These are phyloP conservation scores for Cercophora sp. DNA, from an alignment of 495 filamentous ascomycete species.

Conservation along the genomic window DNA sequence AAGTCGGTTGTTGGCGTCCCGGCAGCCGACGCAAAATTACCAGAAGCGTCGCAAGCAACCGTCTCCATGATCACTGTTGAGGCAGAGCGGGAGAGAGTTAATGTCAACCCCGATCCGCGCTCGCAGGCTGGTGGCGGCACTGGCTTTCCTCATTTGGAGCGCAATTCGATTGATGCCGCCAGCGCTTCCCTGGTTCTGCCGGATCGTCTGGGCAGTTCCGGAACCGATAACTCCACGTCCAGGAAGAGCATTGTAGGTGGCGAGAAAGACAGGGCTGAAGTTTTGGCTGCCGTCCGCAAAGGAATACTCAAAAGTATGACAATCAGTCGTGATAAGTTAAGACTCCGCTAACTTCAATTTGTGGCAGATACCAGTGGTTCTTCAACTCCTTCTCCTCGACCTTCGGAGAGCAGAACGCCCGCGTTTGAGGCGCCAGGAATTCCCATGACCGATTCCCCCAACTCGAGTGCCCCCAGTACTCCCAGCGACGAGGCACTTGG, in stretches of 20 bases:
- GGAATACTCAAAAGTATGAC: constrained; percentile 89
- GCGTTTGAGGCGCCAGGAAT: constrained; percentile 52
- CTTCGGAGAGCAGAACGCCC: constrained; percentile 47
- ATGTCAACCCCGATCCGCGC: constrained; percentile 68
- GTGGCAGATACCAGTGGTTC: constrained; percentile 46
- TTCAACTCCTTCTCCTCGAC: constrained; percentile 61
- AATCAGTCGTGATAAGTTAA: background rate
- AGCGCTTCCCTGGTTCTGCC: constrained; percentile 37
- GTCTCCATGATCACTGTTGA: constrained; percentile 95
- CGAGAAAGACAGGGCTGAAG: constrained; percentile 85
- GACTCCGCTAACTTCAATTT: background rate
- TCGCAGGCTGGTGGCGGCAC: constrained; percentile 70
- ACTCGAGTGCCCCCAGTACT: constrained; percentile 77
- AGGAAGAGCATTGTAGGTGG: constrained; percentile 88
- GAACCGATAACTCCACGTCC: constrained; percentile 55
- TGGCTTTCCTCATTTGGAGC: constrained; percentile 85
- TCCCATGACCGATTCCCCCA: constrained; percentile 70
- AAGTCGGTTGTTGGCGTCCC: constrained; percentile 83
- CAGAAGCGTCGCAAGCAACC: constrained; percentile 68
- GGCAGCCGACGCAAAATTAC: constrained; percentile 58
- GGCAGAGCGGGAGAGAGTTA: constrained; percentile 80
- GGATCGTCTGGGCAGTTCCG: constrained; percentile 50
- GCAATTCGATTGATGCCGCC: constrained; percentile 62
- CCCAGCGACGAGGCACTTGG: constrained; percentile 67
- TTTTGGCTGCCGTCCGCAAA: constrained; percentile 83